phyloP scores from a whole-genome alignment of 306 rosid genomes.

The Oxytropis ochrocephala region DNA sequence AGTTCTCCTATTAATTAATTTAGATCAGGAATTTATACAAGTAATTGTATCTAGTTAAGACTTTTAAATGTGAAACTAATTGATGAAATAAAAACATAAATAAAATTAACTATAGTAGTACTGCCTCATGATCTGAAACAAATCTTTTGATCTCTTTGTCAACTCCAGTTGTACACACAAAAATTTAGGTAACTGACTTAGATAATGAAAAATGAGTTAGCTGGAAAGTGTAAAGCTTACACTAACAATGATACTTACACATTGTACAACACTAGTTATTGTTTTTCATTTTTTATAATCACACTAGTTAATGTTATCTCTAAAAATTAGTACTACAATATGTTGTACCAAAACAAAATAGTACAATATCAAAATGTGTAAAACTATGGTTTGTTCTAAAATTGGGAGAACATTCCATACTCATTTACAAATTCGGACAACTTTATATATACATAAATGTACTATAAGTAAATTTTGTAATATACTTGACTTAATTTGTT shows the following conservation, averaged over 20 bases:
- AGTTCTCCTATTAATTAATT: background rate
- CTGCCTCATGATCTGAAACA: background rate
- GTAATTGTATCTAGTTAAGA: constrained; percentile 9
- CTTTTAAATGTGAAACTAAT: background rate
- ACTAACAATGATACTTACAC: background rate
- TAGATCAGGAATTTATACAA: background rate
- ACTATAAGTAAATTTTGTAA: background rate
- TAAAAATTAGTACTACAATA: too few relatives aligned
- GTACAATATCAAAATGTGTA: background rate
- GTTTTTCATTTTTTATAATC: too few relatives aligned
- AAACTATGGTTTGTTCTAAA: background rate
- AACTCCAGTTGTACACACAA: background rate
- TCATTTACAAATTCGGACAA: background rate
- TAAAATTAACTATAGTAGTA: background rate
- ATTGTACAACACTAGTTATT: background rate
- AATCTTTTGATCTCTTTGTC: background rate
- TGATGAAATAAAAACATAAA: constrained; percentile 1
- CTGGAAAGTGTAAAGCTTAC: background rate
- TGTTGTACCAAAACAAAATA: too few relatives aligned
- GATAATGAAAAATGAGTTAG: background rate
- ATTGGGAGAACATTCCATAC: background rate
- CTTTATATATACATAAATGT: background rate
- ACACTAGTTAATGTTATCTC: too few relatives aligned
- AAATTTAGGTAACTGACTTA: background rate
- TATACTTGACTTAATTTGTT: background rate